phyloP scores from a whole-genome alignment of 805 yeast genomes.

The Ogataea minuta region DNA sequence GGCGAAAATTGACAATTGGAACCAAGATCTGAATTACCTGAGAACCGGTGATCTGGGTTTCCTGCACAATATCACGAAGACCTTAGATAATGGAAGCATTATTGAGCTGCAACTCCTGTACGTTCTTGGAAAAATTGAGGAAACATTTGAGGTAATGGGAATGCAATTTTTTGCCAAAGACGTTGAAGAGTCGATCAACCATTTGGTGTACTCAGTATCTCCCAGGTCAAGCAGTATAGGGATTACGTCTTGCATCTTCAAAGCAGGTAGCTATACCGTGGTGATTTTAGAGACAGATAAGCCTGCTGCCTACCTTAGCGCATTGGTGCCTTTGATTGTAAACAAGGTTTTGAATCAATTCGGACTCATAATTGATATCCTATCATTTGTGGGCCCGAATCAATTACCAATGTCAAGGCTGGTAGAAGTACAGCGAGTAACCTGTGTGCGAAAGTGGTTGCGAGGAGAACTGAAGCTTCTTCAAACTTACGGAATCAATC shows the following conservation, averaged over 20 bases:
- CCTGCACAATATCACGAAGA: slow-evolving; percentile 64
- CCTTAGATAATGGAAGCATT: slow-evolving; percentile 19
- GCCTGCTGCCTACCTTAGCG: slow-evolving; percentile 52
- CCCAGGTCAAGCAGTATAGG: neutral
- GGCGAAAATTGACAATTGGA: slow-evolving; percentile 64
- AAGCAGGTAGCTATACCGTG: slow-evolving; percentile 76
- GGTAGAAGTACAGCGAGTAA: slow-evolving; percentile 74
- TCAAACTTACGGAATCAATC: slow-evolving; percentile 55
- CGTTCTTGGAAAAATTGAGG: slow-evolving; percentile 79
- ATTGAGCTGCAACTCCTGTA: slow-evolving; percentile 72
- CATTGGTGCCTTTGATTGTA: slow-evolving; percentile 80
- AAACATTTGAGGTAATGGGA: slow-evolving; percentile 89
- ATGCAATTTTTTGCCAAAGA: slow-evolving; percentile 87
- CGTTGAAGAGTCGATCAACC: slow-evolving; percentile 66
- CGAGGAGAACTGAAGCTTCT: slow-evolving; percentile 41
- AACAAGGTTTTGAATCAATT: slow-evolving; percentile 77
- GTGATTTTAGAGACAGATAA: slow-evolving; percentile 63
- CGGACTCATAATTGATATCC: slow-evolving; percentile 78
- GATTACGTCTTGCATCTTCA: slow-evolving; percentile 53
- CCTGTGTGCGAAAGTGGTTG: slow-evolving; percentile 58
- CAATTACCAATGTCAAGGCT: slow-evolving; percentile 68
- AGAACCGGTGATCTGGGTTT: slow-evolving; percentile 96
- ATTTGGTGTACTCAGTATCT: slow-evolving; percentile 12
- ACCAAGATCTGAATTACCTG: slow-evolving; percentile 61
- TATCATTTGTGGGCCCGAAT: slow-evolving; percentile 69